Evolutionary conservation across 345 rosid genomes (phyloP).

Genomic region (Salix udensis): DNA sequence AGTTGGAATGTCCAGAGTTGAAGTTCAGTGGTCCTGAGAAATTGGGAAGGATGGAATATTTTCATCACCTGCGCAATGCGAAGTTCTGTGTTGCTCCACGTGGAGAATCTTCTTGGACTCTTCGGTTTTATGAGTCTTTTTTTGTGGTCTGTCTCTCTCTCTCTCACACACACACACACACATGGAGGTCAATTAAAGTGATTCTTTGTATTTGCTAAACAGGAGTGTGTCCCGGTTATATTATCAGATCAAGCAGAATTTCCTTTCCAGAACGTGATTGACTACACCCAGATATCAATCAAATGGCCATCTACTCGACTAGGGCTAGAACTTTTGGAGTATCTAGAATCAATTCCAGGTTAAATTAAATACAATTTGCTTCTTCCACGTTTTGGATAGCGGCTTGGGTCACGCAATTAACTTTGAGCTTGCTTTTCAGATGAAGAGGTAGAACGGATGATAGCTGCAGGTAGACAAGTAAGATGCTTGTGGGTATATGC

Average conservation of each 20-base stretch:
- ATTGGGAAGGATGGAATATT: conserved; percentile 73
- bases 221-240: conserved; percentile 97
- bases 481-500: conserved; percentile 83
- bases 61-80: conserved; percentile 82
- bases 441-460: conserved; percentile 58
- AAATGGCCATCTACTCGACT: conserved; percentile 89
- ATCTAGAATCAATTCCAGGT: conserved; percentile 71
- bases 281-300: conserved; percentile 74
- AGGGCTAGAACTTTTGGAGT: conserved; percentile 72
- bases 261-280: conserved; percentile 87
- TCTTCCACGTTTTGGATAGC: not conserved
- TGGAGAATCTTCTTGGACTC: conserved; percentile 98
- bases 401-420: not conserved
- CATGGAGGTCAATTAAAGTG: not conserved
- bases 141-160: conserved; percentile 70
- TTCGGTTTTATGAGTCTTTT: conserved; percentile 87
- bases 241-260: conserved; percentile 85
- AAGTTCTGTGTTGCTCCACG: conserved; percentile 97
- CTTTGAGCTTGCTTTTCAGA: conserved; percentile 34
- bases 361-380: not conserved
- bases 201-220: conserved; percentile 19
- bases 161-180: not conserved
- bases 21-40: conserved; percentile 85
- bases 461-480: conserved; percentile 59
- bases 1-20: conserved; percentile 95